Evolutionary conservation across 2,329 filamentous ascomycete species (phyloP), one percentile per base, ranked within the genome.

Genomic region (Cladobotryum mycophilum): DNA sequence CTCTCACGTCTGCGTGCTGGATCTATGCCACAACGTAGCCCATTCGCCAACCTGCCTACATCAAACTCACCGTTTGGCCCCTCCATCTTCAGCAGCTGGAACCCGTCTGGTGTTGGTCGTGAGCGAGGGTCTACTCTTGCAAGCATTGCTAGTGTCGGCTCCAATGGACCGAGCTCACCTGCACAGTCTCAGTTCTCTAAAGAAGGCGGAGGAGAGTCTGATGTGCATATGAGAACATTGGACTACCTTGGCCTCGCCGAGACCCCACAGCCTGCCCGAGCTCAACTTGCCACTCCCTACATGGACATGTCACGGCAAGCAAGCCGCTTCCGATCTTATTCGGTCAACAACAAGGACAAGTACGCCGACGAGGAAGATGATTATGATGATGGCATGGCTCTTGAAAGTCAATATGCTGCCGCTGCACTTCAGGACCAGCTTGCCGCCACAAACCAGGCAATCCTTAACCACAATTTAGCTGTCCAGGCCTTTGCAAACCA

Each of bases 291-390:
- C 40, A 84, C 88, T 8, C 85, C 87, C 3, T 86, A 87, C 62
- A 74, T 92, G 54, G 84, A 85, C 55, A 85, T 88, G 64, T 80
- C 89, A 58, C 86, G 85, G 64, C 87, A 88, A 60, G 79, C 85
- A 41, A 97, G 88, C 67, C 84, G 93, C 47, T 95, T 97, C 76
- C 84, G 93, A 43, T 99, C 93, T 2, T 97, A 96, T 68, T 99
- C 93, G 1, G 93, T 99, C 57, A 99, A 99, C 69, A 95, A 95
- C 50, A 96, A 95, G 70, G 92, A 97, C 67, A 95, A 93, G 67
- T 97, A 97, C 61, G 91, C 88, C 2, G 89, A 95, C 60, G 86
- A 89, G 43, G 91, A 95, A 47, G 86, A 90, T 22, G 86, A 90
- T 53, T 89, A 87, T 53, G 84, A 79, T 36, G 76, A 76, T 18